Base-by-base conservation (phyloP, 1,139 yeast species). In the Pichia sp. region DNA sequence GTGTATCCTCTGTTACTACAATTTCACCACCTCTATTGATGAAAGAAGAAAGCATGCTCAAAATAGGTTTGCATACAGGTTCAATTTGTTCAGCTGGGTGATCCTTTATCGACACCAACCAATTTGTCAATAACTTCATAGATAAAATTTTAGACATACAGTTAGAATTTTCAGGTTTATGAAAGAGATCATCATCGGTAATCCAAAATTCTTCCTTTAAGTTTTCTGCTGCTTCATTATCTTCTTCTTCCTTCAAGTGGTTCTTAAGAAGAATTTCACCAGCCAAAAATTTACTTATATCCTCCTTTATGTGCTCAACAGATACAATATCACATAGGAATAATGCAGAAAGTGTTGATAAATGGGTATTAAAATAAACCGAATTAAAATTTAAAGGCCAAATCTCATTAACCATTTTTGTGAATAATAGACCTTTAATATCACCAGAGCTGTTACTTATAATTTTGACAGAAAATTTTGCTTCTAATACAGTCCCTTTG, bases 21-120 rank as follows among this genome's bases (percentile, higher is more conserved):
- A 89, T 73, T 57, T 89, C 96, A n/a, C 96, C 96, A 40, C 85
- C 84, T 59, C 83, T 83, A 3, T 81, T 78, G 40, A 89, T 76
- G 30, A 85, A 67, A 2, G 90, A 78, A 35, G 76, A 69, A 37
- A 87, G 69, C 35, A 87, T 65, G 53, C 83, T 85, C 49, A 87
- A 63, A 0, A 85, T 79, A 8, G 90, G 87, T 45, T 71, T 76
- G 0, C 84, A 78, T 49, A 65, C 68, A 5, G 63, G 62, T 2
- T 63, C 68, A 6, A 57, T 39, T 1, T 58, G 59, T 1, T 57
- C 61, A 23, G 62, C 60, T 3, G 57, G 51, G 7, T 69, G 71
- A 12, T 73, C 61, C 46, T 73, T 70, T 4, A 43, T 39, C 1
- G 45, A 43, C 4, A 41, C 28, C 31, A 87, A 61, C 58, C 87